phyloP scores from a whole-genome alignment of 305 asterid species.

The Coffea humblotiana region DNA sequence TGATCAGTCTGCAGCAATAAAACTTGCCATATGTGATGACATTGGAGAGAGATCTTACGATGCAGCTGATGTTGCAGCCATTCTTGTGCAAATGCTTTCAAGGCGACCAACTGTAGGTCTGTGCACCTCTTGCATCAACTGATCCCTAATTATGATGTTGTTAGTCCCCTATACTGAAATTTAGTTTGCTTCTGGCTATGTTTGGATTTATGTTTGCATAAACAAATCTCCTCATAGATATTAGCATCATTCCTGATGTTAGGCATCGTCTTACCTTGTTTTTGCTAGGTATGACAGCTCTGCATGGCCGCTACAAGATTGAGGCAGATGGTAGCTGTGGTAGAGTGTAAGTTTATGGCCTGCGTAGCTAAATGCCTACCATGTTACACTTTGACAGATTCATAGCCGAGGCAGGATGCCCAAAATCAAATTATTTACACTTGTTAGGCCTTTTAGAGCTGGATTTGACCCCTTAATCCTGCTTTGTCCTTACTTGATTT shows the following conservation, averaged over 20 bases:
- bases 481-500: conserved; percentile 4
- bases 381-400: not conserved
- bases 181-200: not conserved
- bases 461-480: conserved; percentile 2
- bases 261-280: conserved; percentile 8
- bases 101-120: conserved; percentile 74
- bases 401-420: too few species aligned
- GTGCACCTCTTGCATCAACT: conserved; percentile 13
- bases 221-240: not conserved
- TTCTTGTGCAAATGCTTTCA: conserved; percentile 83
- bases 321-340: conserved; percentile 61
- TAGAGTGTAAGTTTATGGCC: conserved; percentile 52
- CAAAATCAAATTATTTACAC: not conserved
- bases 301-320: conserved; percentile 72
- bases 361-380: conserved; percentile 4
- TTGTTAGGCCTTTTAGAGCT: not conserved
- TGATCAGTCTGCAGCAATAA: conserved; percentile 89
- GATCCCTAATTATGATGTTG: not conserved
- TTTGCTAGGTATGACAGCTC: conserved; percentile 62
- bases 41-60: conserved; percentile 95
- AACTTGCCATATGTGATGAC: conserved; percentile 96
- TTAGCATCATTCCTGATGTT: not conserved
- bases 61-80: conserved; percentile 75
- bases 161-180: not conserved
- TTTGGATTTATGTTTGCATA: not conserved